phyloP scores from a whole-genome alignment of 371 early-diverging fungal genomes.

The Mucor mucedo region DNA sequence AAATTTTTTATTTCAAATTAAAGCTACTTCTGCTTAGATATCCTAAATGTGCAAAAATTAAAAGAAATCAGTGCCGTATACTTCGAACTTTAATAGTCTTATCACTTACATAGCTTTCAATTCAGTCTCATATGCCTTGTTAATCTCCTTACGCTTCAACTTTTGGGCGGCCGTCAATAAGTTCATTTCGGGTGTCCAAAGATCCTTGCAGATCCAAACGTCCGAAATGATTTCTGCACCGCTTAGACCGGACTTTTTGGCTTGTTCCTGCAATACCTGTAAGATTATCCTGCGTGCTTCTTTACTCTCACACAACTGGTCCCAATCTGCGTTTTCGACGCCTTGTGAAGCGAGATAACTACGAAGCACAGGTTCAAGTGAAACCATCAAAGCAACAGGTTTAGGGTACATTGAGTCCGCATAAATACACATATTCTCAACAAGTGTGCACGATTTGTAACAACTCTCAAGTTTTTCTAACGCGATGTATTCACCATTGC shows the following conservation, averaged over 20 bases:
- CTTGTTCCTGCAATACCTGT: constrained; percentile 35
- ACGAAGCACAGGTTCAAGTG: constrained; percentile 56
- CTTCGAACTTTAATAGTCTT: too few species aligned
- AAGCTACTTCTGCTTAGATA: neutral
- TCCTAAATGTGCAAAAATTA: neutral
- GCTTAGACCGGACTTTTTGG: constrained; percentile 57
- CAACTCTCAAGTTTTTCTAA: constrained; percentile 96
- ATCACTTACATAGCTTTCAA: constrained; percentile 65
- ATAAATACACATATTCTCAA: constrained; percentile 86
- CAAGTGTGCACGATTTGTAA: constrained; percentile 79
- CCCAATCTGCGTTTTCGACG: constrained; percentile 34
- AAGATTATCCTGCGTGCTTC: constrained; percentile 27
- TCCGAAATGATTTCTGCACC: constrained; percentile 76
- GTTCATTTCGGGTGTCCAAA: constrained; percentile 90
- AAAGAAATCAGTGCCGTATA: too few species aligned
- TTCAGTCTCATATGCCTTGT: constrained; percentile 57
- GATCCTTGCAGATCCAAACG: constrained; percentile 72
- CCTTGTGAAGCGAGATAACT: constrained; percentile 34
- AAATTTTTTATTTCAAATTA: too few species aligned
- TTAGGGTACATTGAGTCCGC: constrained; percentile 73
- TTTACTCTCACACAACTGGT: constrained; percentile 31
- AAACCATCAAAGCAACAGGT: constrained; percentile 78
- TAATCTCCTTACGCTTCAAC: constrained; percentile 81
- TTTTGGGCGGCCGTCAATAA: constrained; percentile 91
- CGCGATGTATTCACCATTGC: constrained; percentile 97